Evolutionary conservation across 1,284 basidiomycete genomes (phyloP).

Genomic region (Sporisorium sorghi): DNA sequence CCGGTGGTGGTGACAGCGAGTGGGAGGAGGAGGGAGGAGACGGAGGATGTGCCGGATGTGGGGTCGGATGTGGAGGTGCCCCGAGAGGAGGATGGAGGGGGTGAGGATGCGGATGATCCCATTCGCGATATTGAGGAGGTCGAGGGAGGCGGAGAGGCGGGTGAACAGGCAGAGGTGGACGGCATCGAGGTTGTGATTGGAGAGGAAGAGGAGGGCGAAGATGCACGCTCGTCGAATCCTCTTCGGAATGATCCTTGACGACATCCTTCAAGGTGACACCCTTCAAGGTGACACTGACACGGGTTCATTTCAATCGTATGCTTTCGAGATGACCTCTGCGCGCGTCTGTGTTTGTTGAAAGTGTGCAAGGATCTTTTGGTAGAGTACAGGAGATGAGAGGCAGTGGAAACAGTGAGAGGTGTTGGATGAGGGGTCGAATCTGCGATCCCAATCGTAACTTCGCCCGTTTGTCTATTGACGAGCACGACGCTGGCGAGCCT

Average conservation of each 20-base stretch:
- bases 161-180: not conserved
- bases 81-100: not conserved
- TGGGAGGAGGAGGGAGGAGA: constrained; percentile 24
- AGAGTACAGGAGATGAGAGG: constrained; percentile 19
- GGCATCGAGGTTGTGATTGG: constrained; percentile 25
- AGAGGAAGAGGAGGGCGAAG: not conserved
- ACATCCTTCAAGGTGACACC: too few relatives aligned
- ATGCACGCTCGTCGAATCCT: constrained; percentile 17
- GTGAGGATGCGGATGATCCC: constrained; percentile 15
- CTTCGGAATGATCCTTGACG: constrained; percentile 14
- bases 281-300: not conserved
- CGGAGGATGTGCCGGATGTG: constrained; percentile 36
- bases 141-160: not conserved
- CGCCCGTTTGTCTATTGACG: constrained; percentile 11
- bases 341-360: not conserved
- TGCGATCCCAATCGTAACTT: not conserved
- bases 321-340: not conserved
- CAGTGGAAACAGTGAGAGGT: constrained; percentile 2
- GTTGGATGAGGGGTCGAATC: not conserved
- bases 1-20: constrained; percentile 8
- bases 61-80: constrained; percentile 5
- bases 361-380: not conserved
- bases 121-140: constrained; percentile 11
- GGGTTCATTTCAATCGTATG: not conserved
- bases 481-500: constrained; percentile 44